Base-by-base conservation (phyloP, 768 basidiomycete species). In the Fibroporia radiculosa region DNA sequence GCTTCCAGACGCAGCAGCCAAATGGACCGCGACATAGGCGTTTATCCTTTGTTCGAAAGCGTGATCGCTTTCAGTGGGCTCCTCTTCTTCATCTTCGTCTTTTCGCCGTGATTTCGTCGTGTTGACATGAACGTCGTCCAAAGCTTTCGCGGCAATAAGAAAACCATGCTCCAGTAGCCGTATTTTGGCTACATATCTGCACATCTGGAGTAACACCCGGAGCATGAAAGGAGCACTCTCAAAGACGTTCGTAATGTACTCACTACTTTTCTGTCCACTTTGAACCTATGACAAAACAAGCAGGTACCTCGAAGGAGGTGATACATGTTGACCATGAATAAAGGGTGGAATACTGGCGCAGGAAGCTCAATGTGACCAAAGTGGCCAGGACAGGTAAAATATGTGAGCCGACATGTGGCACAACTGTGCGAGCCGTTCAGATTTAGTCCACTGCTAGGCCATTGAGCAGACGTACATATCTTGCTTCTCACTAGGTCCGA, bases 321-420 rank as follows among this genome's bases (percentile, higher is more conserved):
- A 61, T 82, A 93, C 72, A 86, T 82, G 56, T 93, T 89, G 25
- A 74, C 71, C 81, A 98, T 91, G 66, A 98, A 99, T 29, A 99
- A 68, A 0, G 96, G 96, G 58, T 99, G 95, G 60, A 88, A 98
- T 2, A 98, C 90, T 12, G 96, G 93, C 14, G 86, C 78, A 16
- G 95, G 93, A 5, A 99, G 77, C 49, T 97, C 92, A 49, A 99
- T 95, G 64, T 98, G 96, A 18, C 96, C 96, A 66, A 86, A 99
- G 65, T 99, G 96, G 14, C 96, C 96, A 1, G 96, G 93, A 63
- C 96, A 99, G 48, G 84, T 84, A 68, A 84, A 98, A 59, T 92
- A 95, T 37, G 81, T 88, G 56, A 96, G 77, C 47, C 77, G 84
- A 62, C 96, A 99, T 65, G 96, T 96, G 51, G 85, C 72, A 62